Conservation (phyloP, 768 basidiomycete genomes). For the Cytidiella melzeri region DNA sequence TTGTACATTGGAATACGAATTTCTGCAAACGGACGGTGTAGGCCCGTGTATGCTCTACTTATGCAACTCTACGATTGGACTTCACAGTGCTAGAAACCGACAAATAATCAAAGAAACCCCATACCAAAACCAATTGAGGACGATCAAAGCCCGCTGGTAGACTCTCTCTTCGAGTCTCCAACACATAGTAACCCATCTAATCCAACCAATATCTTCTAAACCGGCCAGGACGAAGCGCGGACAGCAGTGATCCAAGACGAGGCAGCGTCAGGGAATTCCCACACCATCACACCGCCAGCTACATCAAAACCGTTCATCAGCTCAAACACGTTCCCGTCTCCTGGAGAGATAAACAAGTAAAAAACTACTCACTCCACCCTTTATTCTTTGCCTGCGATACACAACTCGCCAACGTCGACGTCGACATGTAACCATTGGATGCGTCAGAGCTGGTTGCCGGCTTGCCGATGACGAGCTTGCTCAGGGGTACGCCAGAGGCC, state of each 20-base stretch:
- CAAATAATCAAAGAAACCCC: too few species aligned
- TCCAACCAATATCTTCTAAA: constrained; percentile 11
- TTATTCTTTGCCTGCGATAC: constrained; percentile 49
- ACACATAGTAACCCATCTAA: too few species aligned
- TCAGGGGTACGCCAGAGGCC: constrained; percentile 36
- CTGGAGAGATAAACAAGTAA: background rate
- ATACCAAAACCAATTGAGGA: too few species aligned
- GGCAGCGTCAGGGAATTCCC: constrained; percentile 37
- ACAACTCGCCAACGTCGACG: constrained; percentile 52
- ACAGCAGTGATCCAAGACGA: constrained; percentile 35
- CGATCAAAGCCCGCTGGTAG: too few species aligned
- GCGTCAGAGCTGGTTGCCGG: constrained; percentile 38
- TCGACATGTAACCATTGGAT: constrained; percentile 50
- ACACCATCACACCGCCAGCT: constrained; percentile 36
- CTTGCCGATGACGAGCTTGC: constrained; percentile 55
- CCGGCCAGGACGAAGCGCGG: constrained; percentile 29
- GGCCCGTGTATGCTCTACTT: too few species aligned
- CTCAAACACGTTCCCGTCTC: too few species aligned
- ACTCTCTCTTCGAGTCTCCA: too few species aligned
- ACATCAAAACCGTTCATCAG: background rate
- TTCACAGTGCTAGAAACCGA: too few species aligned
- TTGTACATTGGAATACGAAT: too few species aligned
- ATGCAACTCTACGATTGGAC: too few species aligned
- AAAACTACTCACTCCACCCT: constrained; percentile 56
- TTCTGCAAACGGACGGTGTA: too few species aligned